A percentile compares a stretch with the other conserved stretches of the same genome.
Evolutionary conservation across 345 rosid species (phyloP).

Genomic region (Hibiscus mutabilis): DNA sequence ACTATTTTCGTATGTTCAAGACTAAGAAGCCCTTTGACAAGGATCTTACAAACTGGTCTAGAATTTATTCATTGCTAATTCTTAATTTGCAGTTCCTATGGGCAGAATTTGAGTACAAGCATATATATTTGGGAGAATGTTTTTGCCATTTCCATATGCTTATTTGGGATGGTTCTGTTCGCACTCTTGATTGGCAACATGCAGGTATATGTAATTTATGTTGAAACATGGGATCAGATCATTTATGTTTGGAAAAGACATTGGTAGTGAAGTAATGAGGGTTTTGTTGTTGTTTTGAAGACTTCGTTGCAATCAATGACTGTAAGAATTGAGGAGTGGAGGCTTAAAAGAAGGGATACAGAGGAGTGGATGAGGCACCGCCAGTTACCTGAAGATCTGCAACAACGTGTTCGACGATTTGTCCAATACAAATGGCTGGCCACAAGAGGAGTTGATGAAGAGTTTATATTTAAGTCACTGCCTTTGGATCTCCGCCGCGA

Average conservation of each 20-base stretch:
- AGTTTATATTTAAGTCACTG: conserved; percentile 56
- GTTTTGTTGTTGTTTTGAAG: conserved; percentile 27
- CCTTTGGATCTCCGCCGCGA: conserved; percentile 39
- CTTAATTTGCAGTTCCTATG: conserved; percentile 57
- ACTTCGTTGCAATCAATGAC: conserved; percentile 80
- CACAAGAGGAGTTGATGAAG: conserved; percentile 89
- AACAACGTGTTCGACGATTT: conserved; percentile 66
- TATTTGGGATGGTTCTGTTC: conserved; percentile 61
- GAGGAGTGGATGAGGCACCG: conserved; percentile 99
- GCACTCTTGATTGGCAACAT: conserved; percentile 86
- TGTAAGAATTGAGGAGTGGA: conserved; percentile 82
- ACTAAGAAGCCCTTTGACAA: too few species aligned
- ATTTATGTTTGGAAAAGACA: background rate
- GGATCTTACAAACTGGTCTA: too few species aligned
- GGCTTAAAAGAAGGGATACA: conserved; percentile 77
- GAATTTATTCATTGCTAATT: background rate
- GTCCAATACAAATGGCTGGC: conserved; percentile 91
- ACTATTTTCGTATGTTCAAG: too few species aligned
- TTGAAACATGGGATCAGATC: too few species aligned
- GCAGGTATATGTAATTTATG: conserved; percentile 46
- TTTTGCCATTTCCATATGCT: conserved; percentile 60
- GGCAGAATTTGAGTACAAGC: conserved; percentile 70
- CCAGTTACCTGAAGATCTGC: conserved; percentile 66
- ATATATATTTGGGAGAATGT: conserved; percentile 63
- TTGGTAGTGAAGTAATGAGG: background rate